A percentile compares a stretch with the other conserved stretches of the same genome.
Evolutionary conservation across 768 basidiomycete species (phyloP).

Genomic region (Fomitopsis serialis): DNA sequence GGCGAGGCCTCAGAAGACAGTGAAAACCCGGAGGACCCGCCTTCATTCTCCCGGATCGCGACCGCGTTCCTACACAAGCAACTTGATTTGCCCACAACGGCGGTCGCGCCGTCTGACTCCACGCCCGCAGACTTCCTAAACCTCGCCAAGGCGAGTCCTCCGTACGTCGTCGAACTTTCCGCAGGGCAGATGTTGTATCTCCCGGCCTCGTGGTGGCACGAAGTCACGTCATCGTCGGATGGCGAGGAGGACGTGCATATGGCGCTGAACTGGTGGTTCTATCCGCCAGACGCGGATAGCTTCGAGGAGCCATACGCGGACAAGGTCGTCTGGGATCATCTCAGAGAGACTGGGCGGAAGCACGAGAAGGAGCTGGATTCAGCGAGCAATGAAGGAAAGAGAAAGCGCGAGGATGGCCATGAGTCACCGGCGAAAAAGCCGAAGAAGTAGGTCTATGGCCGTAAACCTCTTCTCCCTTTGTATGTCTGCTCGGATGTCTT

Average conservation of each 20-base stretch:
- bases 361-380: not conserved
- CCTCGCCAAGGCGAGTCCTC: slow-evolving; percentile 15
- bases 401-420: not conserved
- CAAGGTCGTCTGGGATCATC: slow-evolving; percentile 21
- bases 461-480: not conserved
- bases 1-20: slow-evolving; percentile 4
- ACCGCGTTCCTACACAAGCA: slow-evolving; percentile 22
- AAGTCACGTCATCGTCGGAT: slow-evolving; percentile 23
- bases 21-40: slow-evolving; percentile 15
- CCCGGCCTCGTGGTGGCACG: slow-evolving; percentile 29
- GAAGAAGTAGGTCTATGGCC: not conserved
- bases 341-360: slow-evolving; percentile 8
- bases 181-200: slow-evolving; percentile 29
- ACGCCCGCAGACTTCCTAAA: slow-evolving; percentile 12
- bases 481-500: not conserved
- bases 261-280: slow-evolving; percentile 31
- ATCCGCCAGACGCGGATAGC: slow-evolving; percentile 22
- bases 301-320: slow-evolving; percentile 24
- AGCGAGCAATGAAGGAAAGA: not conserved
- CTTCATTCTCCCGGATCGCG: slow-evolving; percentile 27
- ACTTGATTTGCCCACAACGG: slow-evolving; percentile 21
- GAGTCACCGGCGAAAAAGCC: not conserved
- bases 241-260: slow-evolving; percentile 17
- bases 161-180: slow-evolving; percentile 23
- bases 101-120: slow-evolving; percentile 8